Conservation (phyloP, 1,284 basidiomycete species). For the Agroathelia rolfsii region DNA sequence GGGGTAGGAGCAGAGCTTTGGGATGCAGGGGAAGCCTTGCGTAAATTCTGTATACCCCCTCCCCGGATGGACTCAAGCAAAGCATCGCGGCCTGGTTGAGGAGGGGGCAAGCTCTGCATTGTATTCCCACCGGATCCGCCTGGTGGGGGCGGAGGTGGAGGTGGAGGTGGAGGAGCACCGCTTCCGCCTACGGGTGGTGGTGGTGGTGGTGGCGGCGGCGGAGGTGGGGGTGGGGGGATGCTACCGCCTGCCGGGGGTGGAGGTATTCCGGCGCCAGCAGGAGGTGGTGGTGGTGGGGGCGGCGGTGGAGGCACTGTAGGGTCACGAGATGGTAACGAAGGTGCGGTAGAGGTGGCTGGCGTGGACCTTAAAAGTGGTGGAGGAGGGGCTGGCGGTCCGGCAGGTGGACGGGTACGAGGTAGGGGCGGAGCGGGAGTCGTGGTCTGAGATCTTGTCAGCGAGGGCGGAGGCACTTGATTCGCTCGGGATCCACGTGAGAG, state of each 20-base stretch:
- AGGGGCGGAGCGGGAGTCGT: conserved; percentile 21
- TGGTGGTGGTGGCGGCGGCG: conserved; percentile 13
- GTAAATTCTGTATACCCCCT: conserved; percentile 57
- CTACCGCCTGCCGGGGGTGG: conserved; percentile 22
- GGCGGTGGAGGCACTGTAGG: conserved; percentile 26
- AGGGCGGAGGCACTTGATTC: conserved; percentile 16
- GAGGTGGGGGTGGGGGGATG: conserved; percentile 15
- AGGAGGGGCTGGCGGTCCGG: conserved; percentile 28
- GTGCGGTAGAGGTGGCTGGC: conserved; percentile 24
- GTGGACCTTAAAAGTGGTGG: conserved; percentile 24
- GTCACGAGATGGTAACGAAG: conserved; percentile 24
- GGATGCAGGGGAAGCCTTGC: conserved; percentile 43
- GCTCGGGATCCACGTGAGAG: conserved; percentile 23
- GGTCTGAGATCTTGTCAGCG: conserved; percentile 21
- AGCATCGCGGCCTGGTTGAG: conserved; percentile 43
- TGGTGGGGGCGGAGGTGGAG: conserved; percentile 27
- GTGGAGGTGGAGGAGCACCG: conserved; percentile 18
- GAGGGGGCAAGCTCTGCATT: conserved; percentile 24
- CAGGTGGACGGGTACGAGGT: conserved; percentile 19
- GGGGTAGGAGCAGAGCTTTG: conserved; percentile 22
- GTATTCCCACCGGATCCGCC: no score
- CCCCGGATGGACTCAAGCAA: conserved; percentile 44
- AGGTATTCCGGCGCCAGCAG: no score
- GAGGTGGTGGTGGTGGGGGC: conserved; percentile 23
- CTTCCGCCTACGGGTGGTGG: conserved; percentile 13